Conservation (phyloP, 345 rosid species). For the Citrus reticulata region DNA sequence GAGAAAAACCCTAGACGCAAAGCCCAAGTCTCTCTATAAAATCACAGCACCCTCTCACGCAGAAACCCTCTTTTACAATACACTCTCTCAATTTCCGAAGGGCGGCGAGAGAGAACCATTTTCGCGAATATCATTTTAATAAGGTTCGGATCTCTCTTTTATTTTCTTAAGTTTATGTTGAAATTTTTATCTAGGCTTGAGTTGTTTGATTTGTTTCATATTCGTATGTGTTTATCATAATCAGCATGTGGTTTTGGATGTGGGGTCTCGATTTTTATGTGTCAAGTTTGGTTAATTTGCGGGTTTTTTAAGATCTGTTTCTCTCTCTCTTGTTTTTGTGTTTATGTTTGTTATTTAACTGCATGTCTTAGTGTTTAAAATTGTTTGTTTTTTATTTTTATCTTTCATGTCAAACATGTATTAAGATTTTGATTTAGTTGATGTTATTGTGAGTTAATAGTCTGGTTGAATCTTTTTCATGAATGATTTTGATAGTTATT, state of each 20-base stretch:
- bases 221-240: not conserved
- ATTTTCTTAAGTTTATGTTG: not conserved
- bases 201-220: too few species aligned
- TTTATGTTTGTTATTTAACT: too few species aligned
- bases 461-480: too few species aligned
- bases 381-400: too few species aligned
- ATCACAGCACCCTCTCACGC: not conserved
- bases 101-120: not conserved
- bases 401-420: too few species aligned
- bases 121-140: too few species aligned
- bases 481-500: too few species aligned
- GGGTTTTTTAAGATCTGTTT: not conserved
- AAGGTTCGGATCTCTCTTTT: slow-evolving; percentile 1
- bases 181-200: not conserved
- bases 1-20: slow-evolving; percentile 8
- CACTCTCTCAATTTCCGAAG: not conserved
- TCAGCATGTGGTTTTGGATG: not conserved
- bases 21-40: not conserved
- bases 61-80: not conserved
- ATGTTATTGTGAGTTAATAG: too few species aligned
- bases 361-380: too few species aligned
- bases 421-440: too few species aligned
- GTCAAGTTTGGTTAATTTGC: not conserved
- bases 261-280: not conserved
- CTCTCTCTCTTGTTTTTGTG: not conserved